Evolutionary conservation across 1,284 basidiomycete genomes (phyloP).

Genomic region (Amylostereum chailletii): DNA sequence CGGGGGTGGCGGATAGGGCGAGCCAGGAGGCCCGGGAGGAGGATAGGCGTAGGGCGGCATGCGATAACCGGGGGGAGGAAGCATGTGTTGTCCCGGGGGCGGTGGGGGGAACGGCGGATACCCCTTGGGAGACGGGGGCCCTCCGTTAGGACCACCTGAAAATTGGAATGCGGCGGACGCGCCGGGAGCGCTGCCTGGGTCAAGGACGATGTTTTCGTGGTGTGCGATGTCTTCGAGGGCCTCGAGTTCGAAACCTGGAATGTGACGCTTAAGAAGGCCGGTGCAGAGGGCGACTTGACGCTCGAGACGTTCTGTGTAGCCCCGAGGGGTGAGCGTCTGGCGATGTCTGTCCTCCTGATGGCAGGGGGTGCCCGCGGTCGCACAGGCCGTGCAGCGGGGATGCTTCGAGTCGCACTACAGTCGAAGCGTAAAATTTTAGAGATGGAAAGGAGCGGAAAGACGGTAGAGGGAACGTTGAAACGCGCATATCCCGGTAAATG

Average conservation of each 20-base stretch:
- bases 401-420: slow-evolving; percentile 78
- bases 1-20: slow-evolving; percentile 29
- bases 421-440: slow-evolving; percentile 3
- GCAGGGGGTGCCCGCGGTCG: slow-evolving; percentile 66
- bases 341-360: slow-evolving; percentile 79
- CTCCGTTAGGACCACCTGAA: slow-evolving; percentile 16
- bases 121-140: slow-evolving; percentile 21
- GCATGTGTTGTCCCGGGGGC: slow-evolving; percentile 28
- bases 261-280: slow-evolving; percentile 62
- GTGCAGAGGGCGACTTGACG: slow-evolving; percentile 66
- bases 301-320: slow-evolving; percentile 73
- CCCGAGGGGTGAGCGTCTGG: slow-evolving; percentile 73
- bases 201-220: slow-evolving; percentile 59
- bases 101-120: slow-evolving; percentile 20
- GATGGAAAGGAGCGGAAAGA: slow-evolving; percentile 7
- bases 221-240: slow-evolving; percentile 55
- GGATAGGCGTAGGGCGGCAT: slow-evolving; percentile 19
- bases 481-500: slow-evolving; percentile 2
- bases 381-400: slow-evolving; percentile 73
- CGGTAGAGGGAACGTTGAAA: slow-evolving; percentile 16
- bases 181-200: slow-evolving; percentile 19
- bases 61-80: slow-evolving; percentile 32
- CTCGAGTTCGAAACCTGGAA: slow-evolving; percentile 56
- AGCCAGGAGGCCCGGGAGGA: slow-evolving; percentile 25
- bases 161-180: slow-evolving; percentile 30